Evolutionary conservation across 176 grass and related monocot genomes (phyloP).

Genomic region (Eleusine coracana): DNA sequence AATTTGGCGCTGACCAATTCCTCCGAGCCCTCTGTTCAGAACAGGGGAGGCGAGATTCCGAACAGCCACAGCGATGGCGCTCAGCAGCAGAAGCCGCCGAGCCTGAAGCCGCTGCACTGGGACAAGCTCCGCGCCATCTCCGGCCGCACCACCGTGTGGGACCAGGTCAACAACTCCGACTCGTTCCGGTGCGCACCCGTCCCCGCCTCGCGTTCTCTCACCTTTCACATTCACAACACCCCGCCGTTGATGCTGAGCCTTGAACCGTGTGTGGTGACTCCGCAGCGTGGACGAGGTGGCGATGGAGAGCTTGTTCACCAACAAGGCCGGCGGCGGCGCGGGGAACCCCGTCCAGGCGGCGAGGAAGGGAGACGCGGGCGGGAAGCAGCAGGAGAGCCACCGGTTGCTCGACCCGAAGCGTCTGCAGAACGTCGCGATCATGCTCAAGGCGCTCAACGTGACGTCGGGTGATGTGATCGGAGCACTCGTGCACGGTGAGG

Average conservation of each 20-base stretch:
- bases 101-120: conserved; percentile 67
- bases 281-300: conserved; percentile 73
- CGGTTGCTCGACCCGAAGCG: conserved; percentile 68
- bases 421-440: conserved; percentile 77
- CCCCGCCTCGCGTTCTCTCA: background rate
- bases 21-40: conserved; percentile 33
- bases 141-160: conserved; percentile 60
- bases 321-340: conserved; percentile 17
- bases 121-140: conserved; percentile 65
- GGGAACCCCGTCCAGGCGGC: conserved; percentile 18
- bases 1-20: conserved; percentile 36
- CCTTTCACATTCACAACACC: background rate
- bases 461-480: conserved; percentile 52
- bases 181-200: conserved; percentile 48
- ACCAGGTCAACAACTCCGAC: conserved; percentile 63
- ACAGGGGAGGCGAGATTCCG: conserved; percentile 34
- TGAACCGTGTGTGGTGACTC: background rate
- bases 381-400: conserved; percentile 52
- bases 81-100: conserved; percentile 40
- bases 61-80: conserved; percentile 25
- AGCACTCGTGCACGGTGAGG: conserved; percentile 65
- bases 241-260: background rate
- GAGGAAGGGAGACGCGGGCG: conserved; percentile 3
- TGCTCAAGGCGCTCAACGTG: conserved; percentile 72
- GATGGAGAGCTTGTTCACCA: conserved; percentile 70